phyloP scores from a whole-genome alignment of 2,329 filamentous ascomycete genomes.

The Ascochyta fabae region DNA sequence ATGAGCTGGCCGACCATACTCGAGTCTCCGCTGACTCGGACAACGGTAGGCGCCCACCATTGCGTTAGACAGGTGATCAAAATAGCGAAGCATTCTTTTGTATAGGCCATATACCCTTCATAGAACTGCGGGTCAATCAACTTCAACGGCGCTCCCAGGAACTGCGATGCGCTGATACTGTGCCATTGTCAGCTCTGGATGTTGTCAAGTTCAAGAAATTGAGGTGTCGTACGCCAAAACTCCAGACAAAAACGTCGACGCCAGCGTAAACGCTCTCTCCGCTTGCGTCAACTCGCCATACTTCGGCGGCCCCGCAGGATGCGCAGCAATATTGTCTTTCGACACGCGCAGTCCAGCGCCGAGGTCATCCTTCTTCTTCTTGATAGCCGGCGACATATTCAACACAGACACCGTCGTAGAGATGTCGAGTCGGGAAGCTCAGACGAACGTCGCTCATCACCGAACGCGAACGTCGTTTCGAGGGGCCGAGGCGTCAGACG shows the following conservation, averaged over 20 bases:
- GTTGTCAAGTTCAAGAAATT: background rate
- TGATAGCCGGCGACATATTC: slow-evolving; percentile 34
- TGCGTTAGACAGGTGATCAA: slow-evolving; percentile 80
- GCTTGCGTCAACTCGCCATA: slow-evolving; percentile 58
- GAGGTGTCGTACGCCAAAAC: slow-evolving; percentile 51
- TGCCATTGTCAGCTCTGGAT: slow-evolving; percentile 21
- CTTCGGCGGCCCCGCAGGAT: slow-evolving; percentile 53
- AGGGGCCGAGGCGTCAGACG: slow-evolving; percentile 18
- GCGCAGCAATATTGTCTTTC: slow-evolving; percentile 50
- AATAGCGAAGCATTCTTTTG: slow-evolving; percentile 83
- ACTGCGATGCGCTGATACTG: slow-evolving; percentile 69
- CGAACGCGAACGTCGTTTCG: slow-evolving; percentile 14
- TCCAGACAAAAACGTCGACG: slow-evolving; percentile 58
- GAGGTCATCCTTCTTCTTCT: slow-evolving; percentile 46
- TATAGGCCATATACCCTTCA: slow-evolving; percentile 85
- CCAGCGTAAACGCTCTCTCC: slow-evolving; percentile 58
- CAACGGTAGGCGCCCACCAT: slow-evolving; percentile 84
- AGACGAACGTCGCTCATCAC: slow-evolving; percentile 17
- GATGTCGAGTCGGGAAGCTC: background rate
- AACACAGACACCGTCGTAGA: background rate
- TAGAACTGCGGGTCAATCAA: slow-evolving; percentile 77
- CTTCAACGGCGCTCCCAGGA: slow-evolving; percentile 78
- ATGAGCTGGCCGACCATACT: slow-evolving; percentile 78
- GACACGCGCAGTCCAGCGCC: slow-evolving; percentile 54
- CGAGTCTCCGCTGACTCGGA: slow-evolving; percentile 82